Conservation (phyloP, 305 asterid genomes). For the Solanum hybrid region DNA sequence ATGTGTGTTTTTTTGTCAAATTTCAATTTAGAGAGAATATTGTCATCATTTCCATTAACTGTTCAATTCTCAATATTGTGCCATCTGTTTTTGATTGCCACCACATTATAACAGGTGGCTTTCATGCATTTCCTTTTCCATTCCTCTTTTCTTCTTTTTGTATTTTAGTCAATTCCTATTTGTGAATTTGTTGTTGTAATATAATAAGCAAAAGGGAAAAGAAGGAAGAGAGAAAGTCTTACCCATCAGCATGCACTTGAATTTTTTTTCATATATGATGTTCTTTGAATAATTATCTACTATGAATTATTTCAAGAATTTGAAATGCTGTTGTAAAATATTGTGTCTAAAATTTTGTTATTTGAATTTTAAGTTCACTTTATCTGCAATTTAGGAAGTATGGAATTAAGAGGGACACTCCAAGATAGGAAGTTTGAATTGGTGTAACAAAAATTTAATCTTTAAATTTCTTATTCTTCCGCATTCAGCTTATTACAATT, state of each 20-base stretch:
- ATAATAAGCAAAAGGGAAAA: background rate
- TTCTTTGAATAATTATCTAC: too few relatives aligned
- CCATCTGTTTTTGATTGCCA: too few relatives aligned
- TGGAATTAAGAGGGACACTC: background rate
- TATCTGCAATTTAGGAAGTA: background rate
- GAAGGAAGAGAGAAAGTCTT: background rate
- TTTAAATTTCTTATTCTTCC: background rate
- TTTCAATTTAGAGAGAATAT: too few relatives aligned
- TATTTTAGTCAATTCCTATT: background rate
- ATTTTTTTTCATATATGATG: too few relatives aligned
- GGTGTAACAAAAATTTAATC: background rate
- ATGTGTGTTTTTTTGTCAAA: too few relatives aligned
- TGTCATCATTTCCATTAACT: too few relatives aligned
- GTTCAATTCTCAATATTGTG: too few relatives aligned
- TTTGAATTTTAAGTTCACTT: background rate
- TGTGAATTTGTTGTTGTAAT: background rate
- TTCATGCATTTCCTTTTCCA: background rate
- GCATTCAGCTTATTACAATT: background rate
- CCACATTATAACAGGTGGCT: too few relatives aligned
- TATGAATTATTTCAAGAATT: background rate
- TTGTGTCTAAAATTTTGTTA: background rate
- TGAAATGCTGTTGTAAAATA: too few relatives aligned
- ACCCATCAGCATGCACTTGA: too few relatives aligned
- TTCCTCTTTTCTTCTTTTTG: background rate
- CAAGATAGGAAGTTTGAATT: background rate